Conservation (phyloP, 192 early-diverging fungal species). For the Coemansia erecta region DNA sequence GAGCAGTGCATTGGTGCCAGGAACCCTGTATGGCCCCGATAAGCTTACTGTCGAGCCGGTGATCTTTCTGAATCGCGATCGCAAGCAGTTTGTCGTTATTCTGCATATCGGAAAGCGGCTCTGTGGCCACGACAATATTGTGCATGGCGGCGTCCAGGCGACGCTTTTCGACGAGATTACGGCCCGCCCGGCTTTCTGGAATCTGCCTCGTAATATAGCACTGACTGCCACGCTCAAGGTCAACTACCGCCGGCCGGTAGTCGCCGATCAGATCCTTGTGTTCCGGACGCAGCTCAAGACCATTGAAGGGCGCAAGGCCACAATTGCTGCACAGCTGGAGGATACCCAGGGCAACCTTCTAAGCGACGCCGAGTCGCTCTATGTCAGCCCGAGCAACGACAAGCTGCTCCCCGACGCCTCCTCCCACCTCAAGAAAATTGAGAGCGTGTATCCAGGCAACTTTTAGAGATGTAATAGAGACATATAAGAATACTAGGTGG, state of each 20-base stretch:
- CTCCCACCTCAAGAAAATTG: conserved; percentile 16
- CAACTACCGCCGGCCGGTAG: conserved; percentile 68
- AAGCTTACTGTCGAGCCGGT: conserved; percentile 43
- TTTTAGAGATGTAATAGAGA: conserved; percentile 20
- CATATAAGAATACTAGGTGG: background rate
- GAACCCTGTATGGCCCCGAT: conserved; percentile 27
- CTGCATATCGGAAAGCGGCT: conserved; percentile 67
- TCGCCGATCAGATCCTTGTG: conserved; percentile 60
- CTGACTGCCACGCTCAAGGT: conserved; percentile 77
- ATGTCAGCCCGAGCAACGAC: conserved; percentile 58
- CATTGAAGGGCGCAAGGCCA: conserved; percentile 69
- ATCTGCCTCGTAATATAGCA: conserved; percentile 65
- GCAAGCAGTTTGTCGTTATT: conserved; percentile 53
- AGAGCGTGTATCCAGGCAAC: conserved; percentile 36
- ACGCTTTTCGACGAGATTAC: conserved; percentile 70
- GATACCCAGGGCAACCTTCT: conserved; percentile 57
- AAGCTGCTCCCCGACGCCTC: conserved; percentile 34
- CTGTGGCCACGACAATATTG: conserved; percentile 76
- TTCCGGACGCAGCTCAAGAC: conserved; percentile 55
- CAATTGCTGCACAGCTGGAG: conserved; percentile 61
- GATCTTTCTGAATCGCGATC: conserved; percentile 45
- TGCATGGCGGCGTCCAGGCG: conserved; percentile 75
- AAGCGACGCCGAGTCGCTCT: conserved; percentile 67
- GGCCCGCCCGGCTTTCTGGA: conserved; percentile 57
- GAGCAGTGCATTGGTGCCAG: conserved; percentile 18